Evolutionary conservation across 495 filamentous ascomycete genomes (phyloP), one percentile per base, ranked within the genome.

Genomic region (Astrothelium macrocarpum): DNA sequence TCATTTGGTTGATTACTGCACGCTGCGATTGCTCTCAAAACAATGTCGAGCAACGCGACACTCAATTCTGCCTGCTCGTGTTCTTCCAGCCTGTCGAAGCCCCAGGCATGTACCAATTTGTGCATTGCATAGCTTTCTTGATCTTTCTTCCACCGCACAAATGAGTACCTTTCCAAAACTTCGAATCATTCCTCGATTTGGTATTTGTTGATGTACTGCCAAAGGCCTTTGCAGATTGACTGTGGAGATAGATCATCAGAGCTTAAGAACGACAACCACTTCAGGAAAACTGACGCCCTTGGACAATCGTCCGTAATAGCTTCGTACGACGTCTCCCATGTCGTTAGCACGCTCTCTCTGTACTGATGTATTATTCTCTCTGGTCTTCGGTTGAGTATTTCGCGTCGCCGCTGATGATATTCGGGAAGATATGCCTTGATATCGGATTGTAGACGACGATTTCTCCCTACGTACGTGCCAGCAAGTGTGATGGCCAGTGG

Each of bases 21-120:
- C 36, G 10, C 36, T 42, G 36, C 18, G 18, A 42, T 42, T 42
- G 36, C 36, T 42, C 10, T 26, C 36, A 23, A 10, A 16, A 61
- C 12, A 61, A 39, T 7, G 29, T n/a, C 10, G 43, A 61, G 43
- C 11, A 26, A 12, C 23, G 28, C 23, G 16, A 61, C 32, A 34
- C 59, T 43, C n/a, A 29, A 42, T 42, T 20, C 56, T 18, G 25
- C 31, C 32, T 63, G 63, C 4, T 68, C 34, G 1, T 62, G 39
- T 14, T 1, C 12, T 9, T 1, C 1, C 16, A 68, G 66, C 36
- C 66, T 23, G 32, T 68, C 66, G 36, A 53, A 63, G 0, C 11
- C 63, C 66, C 66, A 68, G 32, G 66, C 63, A 34, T 68, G 66
- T 32, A 68, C 66, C 1, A 68, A 46, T 53, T 68, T 68, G 45